Evolutionary conservation across 176 grass and related monocot genomes (phyloP).

Genomic region (Rhynchospora breviuscula): DNA sequence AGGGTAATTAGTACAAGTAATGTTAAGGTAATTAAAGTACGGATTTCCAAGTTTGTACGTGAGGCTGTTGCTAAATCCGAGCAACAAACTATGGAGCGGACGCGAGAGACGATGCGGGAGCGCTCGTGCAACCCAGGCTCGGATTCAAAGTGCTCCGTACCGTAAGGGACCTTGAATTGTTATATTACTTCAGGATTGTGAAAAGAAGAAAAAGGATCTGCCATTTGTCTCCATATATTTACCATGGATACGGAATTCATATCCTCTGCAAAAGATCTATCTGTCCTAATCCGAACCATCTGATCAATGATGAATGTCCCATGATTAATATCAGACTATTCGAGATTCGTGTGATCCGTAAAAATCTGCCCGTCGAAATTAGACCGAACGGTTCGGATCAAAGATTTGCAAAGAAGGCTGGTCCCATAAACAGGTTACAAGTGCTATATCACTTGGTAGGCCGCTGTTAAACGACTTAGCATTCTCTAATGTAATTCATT

Average conservation of each 20-base stretch:
- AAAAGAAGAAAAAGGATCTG: too few relatives aligned
- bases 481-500: too few relatives aligned
- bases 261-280: too few relatives aligned
- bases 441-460: too few relatives aligned
- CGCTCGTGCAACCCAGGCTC: slow-evolving; percentile 15
- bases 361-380: too few relatives aligned
- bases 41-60: not conserved
- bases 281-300: too few relatives aligned
- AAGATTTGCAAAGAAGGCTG: too few relatives aligned
- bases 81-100: not conserved
- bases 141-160: slow-evolving; percentile 5
- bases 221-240: not conserved
- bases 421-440: too few relatives aligned
- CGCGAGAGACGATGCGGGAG: slow-evolving; percentile 21
- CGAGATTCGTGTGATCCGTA: too few relatives aligned
- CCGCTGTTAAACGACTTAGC: not conserved
- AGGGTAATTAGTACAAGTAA: not conserved
- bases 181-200: not conserved
- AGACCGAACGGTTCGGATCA: too few relatives aligned
- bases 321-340: too few relatives aligned
- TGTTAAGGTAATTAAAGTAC: not conserved
- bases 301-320: too few relatives aligned
- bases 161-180: not conserved
- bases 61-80: not conserved
- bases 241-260: not conserved